These are phyloP conservation scores for Lactarius hatsudake DNA, from an alignment of 768 basidiomycete genomes.

Conservation along the genomic window DNA sequence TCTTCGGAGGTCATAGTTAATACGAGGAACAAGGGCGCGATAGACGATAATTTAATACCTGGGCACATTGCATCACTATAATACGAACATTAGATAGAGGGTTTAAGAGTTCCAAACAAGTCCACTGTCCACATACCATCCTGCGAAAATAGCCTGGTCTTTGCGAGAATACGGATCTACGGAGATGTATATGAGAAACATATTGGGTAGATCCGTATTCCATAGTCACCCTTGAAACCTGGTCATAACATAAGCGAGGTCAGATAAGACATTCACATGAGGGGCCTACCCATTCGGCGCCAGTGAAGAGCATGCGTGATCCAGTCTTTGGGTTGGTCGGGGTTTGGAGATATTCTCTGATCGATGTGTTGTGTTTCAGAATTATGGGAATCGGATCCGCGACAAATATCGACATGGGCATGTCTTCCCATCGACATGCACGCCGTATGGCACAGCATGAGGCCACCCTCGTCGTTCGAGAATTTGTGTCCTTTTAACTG, in stretches of 20 bases:
- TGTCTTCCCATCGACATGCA: slow-evolving; percentile 56
- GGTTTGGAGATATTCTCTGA: slow-evolving; percentile 43
- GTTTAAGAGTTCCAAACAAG: slow-evolving; percentile 39
- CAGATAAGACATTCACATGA: not conserved
- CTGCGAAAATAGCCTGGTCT: slow-evolving; percentile 46
- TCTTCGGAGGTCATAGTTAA: slow-evolving; percentile 33
- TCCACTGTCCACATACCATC: slow-evolving; percentile 24
- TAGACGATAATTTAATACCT: slow-evolving; percentile 34
- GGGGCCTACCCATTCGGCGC: slow-evolving; percentile 42
- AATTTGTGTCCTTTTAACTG: slow-evolving; percentile 57
- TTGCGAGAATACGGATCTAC: slow-evolving; percentile 58
- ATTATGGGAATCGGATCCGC: slow-evolving; percentile 43
- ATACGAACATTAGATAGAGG: not conserved
- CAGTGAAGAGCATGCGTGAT: slow-evolving; percentile 56
- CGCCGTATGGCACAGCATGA: slow-evolving; percentile 59
- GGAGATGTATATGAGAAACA: too few relatives aligned
- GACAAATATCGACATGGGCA: slow-evolving; percentile 54
- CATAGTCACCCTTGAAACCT: slow-evolving; percentile 51
- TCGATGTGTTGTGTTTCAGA: slow-evolving; percentile 47
- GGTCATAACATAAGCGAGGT: not conserved
- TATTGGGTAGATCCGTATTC: not conserved
- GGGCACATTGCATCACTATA: slow-evolving; percentile 48
- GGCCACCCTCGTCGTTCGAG: slow-evolving; percentile 52
- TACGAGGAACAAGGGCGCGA: not conserved
- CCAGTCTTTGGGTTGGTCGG: slow-evolving; percentile 48